A percentile compares a stretch with the other conserved stretches of the same genome.
phyloP scores from a whole-genome alignment of 306 rosid species.

The Potentilla sterilis region DNA sequence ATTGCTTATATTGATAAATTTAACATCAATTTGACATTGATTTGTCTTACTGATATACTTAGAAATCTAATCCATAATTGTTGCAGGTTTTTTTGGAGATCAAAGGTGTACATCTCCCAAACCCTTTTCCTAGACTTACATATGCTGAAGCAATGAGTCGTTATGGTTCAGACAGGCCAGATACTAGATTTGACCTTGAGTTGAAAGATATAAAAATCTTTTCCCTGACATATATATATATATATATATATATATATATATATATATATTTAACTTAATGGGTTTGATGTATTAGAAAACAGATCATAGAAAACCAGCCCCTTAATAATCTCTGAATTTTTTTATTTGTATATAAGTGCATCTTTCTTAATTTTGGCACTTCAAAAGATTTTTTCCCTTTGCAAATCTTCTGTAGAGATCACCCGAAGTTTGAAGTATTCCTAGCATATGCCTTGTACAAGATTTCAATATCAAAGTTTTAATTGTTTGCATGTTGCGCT shows the following conservation, averaged over 20 bases:
- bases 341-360: neutral
- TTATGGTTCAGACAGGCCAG: conserved; percentile 92
- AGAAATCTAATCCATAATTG: conserved; percentile 18
- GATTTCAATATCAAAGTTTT: neutral
- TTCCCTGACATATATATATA: too few species aligned
- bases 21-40: conserved; percentile 6
- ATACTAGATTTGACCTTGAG: conserved; percentile 85
- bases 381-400: neutral
- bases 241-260: too few species aligned
- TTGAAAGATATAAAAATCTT: conserved; percentile 69
- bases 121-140: conserved; percentile 94
- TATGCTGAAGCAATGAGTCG: conserved; percentile 90
- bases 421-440: neutral
- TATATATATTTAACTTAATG: neutral
- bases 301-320: neutral
- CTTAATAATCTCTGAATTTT: neutral
- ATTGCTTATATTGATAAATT: conserved; percentile 11
- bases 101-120: conserved; percentile 73
- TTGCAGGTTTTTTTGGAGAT: conserved; percentile 87
- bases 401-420: neutral
- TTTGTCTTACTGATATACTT: conserved; percentile 12
- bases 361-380: neutral
- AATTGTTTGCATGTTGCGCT: neutral
- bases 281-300: neutral
- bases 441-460: neutral